phyloP scores from a whole-genome alignment of 495 filamentous ascomycete species.

The Aspergillus cavernicola region DNA sequence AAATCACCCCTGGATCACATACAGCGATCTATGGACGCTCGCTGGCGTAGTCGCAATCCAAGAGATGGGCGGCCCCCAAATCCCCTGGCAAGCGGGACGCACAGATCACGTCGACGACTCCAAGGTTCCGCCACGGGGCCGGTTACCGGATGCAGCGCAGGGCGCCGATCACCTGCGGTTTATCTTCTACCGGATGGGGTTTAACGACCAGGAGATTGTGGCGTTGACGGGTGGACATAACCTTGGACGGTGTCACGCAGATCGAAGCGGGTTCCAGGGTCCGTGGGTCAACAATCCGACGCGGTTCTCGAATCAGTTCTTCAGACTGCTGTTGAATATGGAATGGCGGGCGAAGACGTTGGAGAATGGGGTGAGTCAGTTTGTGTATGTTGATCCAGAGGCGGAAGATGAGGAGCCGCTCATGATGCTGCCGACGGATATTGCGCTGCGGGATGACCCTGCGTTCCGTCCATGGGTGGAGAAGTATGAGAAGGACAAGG shows the following conservation, averaged over 20 bases:
- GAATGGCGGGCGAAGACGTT: slow-evolving; percentile 54
- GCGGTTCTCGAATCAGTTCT: slow-evolving; percentile 62
- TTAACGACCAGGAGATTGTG: slow-evolving; percentile 62
- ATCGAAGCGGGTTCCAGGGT: slow-evolving; percentile 58
- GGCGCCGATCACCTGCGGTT: slow-evolving; percentile 55
- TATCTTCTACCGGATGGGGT: slow-evolving; percentile 64
- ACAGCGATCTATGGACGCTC: slow-evolving; percentile 60
- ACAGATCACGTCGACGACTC: slow-evolving; percentile 57
- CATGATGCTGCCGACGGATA: slow-evolving; percentile 55
- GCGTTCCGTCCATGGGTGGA: slow-evolving; percentile 50
- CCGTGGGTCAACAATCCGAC: slow-evolving; percentile 64
- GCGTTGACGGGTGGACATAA: slow-evolving; percentile 59
- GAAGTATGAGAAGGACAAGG: slow-evolving; percentile 57
- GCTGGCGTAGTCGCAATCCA: slow-evolving; percentile 56
- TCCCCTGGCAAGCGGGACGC: slow-evolving; percentile 52
- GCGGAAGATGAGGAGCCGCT: slow-evolving; percentile 35
- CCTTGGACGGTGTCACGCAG: slow-evolving; percentile 56
- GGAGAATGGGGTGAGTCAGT: slow-evolving; percentile 52
- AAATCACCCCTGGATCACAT: slow-evolving; percentile 59
- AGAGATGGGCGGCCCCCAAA: slow-evolving; percentile 54
- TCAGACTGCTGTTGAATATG: slow-evolving; percentile 50
- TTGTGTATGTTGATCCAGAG: slow-evolving; percentile 56
- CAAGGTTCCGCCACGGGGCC: slow-evolving; percentile 53
- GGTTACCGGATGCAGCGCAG: slow-evolving; percentile 56
- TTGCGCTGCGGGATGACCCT: slow-evolving; percentile 38